Percentiles rank a stretch among this genome's conserved stretches.
Conservation (phyloP, 371 early-diverging fungal species). For the Mortierella sp. region DNA sequence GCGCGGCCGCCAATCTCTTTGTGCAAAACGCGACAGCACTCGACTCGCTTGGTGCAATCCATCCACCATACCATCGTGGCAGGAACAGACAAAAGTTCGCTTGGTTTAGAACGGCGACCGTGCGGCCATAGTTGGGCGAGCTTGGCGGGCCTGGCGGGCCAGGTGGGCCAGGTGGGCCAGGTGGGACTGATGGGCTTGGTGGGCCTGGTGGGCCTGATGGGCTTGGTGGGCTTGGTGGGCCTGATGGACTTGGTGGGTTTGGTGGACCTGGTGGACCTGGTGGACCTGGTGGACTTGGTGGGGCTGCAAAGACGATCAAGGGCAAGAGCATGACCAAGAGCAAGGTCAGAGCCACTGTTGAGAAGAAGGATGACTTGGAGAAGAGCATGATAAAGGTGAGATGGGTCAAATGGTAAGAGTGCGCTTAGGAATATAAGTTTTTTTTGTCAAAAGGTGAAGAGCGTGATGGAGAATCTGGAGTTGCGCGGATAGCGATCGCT, state of each 20-base stretch:
- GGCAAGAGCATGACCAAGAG: conserved; percentile 7
- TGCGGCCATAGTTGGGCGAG: conserved; percentile 12
- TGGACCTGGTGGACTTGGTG: conserved; percentile 27
- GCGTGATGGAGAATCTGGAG: too few species aligned
- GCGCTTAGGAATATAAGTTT: too few species aligned
- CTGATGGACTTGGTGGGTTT: too few species aligned
- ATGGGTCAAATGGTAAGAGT: too few species aligned
- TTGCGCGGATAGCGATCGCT: too few species aligned
- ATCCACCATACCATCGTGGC: conserved; percentile 57
- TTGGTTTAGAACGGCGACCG: conserved; percentile 55
- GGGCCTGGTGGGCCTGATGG: too few species aligned
- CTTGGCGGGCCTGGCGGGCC: not conserved
- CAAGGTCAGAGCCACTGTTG: conserved; percentile 16
- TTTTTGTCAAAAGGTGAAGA: too few species aligned
- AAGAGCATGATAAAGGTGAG: conserved; percentile 16
- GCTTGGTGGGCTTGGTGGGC: too few species aligned
- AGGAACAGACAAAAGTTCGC: conserved; percentile 65
- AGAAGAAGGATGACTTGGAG: conserved; percentile 21
- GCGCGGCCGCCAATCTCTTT: conserved; percentile 49
- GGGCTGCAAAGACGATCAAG: too few species aligned
- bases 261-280: not conserved
- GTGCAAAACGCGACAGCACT: conserved; percentile 64
- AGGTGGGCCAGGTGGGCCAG: conserved; percentile 18
- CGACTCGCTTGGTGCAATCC: conserved; percentile 62
- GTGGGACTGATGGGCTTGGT: too few species aligned